Base-by-base conservation (phyloP, 352 stramenopile species). In the Globisporangium echinulatum region DNA sequence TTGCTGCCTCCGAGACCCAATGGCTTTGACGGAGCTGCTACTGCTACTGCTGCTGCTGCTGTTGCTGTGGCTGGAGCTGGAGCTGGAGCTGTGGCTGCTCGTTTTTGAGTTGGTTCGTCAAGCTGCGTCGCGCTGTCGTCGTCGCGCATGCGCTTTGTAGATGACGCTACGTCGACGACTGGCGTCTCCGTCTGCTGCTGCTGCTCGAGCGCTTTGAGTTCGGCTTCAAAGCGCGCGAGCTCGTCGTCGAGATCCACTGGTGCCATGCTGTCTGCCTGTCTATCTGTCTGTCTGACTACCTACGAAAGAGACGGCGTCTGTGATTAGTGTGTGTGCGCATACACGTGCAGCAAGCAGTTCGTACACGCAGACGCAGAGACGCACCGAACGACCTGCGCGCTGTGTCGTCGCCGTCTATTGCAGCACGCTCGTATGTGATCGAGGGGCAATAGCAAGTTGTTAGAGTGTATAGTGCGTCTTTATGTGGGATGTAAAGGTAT, bases 201-300 rank as follows among this genome's bases (percentile, higher is more conserved):
- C 69, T 81, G 59, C 67, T 91, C 83, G 19, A 94, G 69, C 46
- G 81, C 83, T 69, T 85, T 72, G n/a, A 94, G 69, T 56, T 94
- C 85, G 15, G 81, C 85, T 64, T 92, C 77, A 58, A 94, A 94
- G 52, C 67, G 83, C 56, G 85, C 85, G 56, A 94, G 87, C 70
- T 90, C 82, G 55, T 90, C 83, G 61, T 94, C 85, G 58, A 92
- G 55, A 49, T 80, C 67, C 25, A 33, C 25, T 33, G 25, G 25
- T 15, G 75, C 64, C 82, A 91, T 91, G 4, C 13, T 42, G 37
- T 25, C 19, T 25, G 17, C 0, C 17, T n/a, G 4, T 36, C 17
- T n/a, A 1, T 36, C 14, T 49, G n/a, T 7, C 10, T 14, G 7
- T 9, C 3, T n/a, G 15, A 1, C 17, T 2, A 11, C 19, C 15